Conservation (phyloP, 2,329 filamentous ascomycete species). For the Aspergillus ochraceus region DNA sequence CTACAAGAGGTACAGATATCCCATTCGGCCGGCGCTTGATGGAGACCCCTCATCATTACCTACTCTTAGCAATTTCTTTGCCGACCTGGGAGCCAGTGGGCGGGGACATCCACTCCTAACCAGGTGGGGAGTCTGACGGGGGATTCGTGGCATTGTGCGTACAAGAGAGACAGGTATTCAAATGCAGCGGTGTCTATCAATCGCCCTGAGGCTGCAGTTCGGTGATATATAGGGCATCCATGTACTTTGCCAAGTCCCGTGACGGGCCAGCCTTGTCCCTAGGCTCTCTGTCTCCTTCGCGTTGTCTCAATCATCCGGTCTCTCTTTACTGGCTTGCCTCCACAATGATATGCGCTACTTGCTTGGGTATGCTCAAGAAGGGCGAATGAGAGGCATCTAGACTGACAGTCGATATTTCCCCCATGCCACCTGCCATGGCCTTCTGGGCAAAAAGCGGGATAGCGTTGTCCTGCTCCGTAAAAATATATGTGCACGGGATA, state of each 20-base stretch:
- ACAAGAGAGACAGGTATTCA: no score
- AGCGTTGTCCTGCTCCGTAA: slow-evolving; percentile 38
- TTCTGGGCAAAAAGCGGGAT: slow-evolving; percentile 34
- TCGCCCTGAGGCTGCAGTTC: no score
- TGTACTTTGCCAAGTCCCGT: not conserved
- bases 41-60: no score
- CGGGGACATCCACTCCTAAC: no score
- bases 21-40: no score
- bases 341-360: slow-evolving; percentile 27
- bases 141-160: no score
- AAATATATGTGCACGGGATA: slow-evolving; percentile 37
- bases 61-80: no score
- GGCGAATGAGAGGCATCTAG: slow-evolving; percentile 38
- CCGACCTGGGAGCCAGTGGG: no score
- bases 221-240: no score
- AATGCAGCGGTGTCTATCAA: no score
- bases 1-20: no score
- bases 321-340: not conserved
- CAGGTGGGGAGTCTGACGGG: no score
- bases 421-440: not conserved
- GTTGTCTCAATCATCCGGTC: not conserved
- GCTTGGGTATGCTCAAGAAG: slow-evolving; percentile 41
- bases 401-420: not conserved
- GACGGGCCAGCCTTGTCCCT: not conserved
- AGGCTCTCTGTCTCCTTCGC: not conserved